Percentiles rank a stretch among this genome's conserved stretches.
Evolutionary conservation across 1,139 yeast genomes (phyloP).

Genomic region (Geotrichum restrictum): DNA sequence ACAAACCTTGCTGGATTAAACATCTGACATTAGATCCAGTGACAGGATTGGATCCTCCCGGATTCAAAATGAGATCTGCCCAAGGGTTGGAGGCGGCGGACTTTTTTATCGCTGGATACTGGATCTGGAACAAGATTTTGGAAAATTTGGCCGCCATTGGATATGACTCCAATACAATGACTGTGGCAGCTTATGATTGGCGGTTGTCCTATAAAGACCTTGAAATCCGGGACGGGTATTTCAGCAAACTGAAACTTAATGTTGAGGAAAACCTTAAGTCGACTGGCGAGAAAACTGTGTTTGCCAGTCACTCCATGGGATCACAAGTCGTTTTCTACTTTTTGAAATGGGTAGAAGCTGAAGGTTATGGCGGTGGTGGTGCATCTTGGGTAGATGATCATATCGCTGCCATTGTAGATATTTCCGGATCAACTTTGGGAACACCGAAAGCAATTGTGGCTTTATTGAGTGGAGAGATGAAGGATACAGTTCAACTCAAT

Average conservation of each 20-base stretch:
- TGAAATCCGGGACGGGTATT: constrained; percentile 82
- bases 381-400: constrained; percentile 78
- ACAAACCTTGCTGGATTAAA: constrained; percentile 88
- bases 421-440: constrained; percentile 83
- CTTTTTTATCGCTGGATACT: constrained; percentile 92
- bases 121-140: constrained; percentile 95
- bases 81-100: constrained; percentile 97
- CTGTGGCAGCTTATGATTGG: constrained; percentile 94
- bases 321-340: constrained; percentile 83
- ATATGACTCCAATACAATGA: constrained; percentile 86
- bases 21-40: constrained; percentile 83
- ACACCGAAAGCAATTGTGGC: constrained; percentile 95
- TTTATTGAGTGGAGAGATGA: constrained; percentile 92
- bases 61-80: constrained; percentile 77
- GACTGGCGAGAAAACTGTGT: constrained; percentile 68
- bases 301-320: constrained; percentile 96
- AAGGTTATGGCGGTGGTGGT: constrained; percentile 83
- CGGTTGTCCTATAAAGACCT: constrained; percentile 83
- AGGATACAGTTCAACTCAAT: constrained; percentile 90
- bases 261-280: constrained; percentile 54
- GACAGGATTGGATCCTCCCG: constrained; percentile 89
- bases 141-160: constrained; percentile 93
- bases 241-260: constrained; percentile 64
- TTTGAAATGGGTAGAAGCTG: constrained; percentile 93
- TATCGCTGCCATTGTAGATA: constrained; percentile 74